phyloP scores from a whole-genome alignment of 1,284 basidiomycete genomes.

The Waitea zeae region DNA sequence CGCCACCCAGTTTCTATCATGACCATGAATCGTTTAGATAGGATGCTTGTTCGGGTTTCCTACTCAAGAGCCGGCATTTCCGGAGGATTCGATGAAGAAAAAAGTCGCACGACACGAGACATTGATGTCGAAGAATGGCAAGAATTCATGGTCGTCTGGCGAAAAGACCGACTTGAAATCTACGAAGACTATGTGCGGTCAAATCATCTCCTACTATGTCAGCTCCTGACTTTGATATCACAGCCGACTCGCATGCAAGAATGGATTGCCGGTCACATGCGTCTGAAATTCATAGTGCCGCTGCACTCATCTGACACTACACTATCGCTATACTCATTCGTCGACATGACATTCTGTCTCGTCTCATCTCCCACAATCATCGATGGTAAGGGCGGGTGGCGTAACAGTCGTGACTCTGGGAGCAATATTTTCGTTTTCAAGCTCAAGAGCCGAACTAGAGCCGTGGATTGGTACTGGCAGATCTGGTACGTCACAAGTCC shows the following conservation, averaged over 20 bases:
- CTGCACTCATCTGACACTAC: slow-evolving; percentile 38
- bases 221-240: no score
- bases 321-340: slow-evolving; percentile 66
- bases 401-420: slow-evolving; percentile 35
- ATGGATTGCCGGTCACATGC: slow-evolving; percentile 44
- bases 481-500: slow-evolving; percentile 45
- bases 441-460: slow-evolving; percentile 47
- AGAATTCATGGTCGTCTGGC: slow-evolving; percentile 71
- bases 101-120: slow-evolving; percentile 41
- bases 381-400: slow-evolving; percentile 20
- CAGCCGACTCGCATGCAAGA: slow-evolving; percentile 47
- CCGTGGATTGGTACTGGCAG: slow-evolving; percentile 72
- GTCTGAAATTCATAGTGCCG: slow-evolving; percentile 53
- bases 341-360: slow-evolving; percentile 67
- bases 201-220: no score
- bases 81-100: slow-evolving; percentile 45
- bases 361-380: slow-evolving; percentile 40
- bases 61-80: slow-evolving; percentile 39
- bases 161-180: slow-evolving; percentile 54
- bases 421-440: slow-evolving; percentile 72
- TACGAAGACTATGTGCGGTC: slow-evolving; percentile 55
- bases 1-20: not conserved
- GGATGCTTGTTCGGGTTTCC: slow-evolving; percentile 67
- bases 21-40: slow-evolving; percentile 28
- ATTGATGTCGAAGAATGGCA: slow-evolving; percentile 53